Evolutionary conservation across 176 grass and related monocot species (phyloP).

Genomic region (Canna indica): DNA sequence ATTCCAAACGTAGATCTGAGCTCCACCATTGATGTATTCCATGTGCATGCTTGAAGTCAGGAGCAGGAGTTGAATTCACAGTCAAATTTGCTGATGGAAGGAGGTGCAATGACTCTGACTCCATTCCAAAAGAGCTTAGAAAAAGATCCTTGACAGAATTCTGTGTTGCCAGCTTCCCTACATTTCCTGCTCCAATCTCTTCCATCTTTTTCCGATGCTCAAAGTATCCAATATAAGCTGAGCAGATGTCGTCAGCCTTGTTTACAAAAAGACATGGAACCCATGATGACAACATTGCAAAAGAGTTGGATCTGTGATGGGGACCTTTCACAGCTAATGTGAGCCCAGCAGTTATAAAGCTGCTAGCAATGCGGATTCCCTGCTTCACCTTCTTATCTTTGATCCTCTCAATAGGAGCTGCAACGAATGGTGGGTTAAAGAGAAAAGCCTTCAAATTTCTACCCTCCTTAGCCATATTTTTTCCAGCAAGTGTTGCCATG

Average conservation of each 20-base stretch:
- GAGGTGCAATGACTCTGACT: constrained; percentile 56
- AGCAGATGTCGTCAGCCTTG: constrained; percentile 44
- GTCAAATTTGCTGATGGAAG: constrained; percentile 51
- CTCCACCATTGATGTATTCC: constrained; percentile 87
- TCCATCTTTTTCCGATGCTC: constrained; percentile 66
- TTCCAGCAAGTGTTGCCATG: constrained; percentile 28
- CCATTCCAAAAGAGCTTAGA: constrained; percentile 31
- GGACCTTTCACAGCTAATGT: constrained; percentile 23
- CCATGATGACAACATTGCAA: constrained; percentile 45
- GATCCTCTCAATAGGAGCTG: constrained; percentile 56
- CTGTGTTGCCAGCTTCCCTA: constrained; percentile 57
- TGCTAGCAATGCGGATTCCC: constrained; percentile 43
- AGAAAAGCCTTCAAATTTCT: constrained; percentile 48
- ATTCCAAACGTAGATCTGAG: constrained; percentile 28
- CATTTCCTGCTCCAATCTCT: constrained; percentile 41
- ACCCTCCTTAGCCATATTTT: constrained; percentile 26
- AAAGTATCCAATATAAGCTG: constrained; percentile 67
- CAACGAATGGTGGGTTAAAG: constrained; percentile 63
- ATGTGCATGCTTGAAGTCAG: constrained; percentile 57
- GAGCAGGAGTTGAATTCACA: constrained; percentile 39
- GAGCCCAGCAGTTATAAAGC: constrained; percentile 46
- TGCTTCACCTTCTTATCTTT: constrained; percentile 31
- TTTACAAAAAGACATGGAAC: constrained; percentile 64
- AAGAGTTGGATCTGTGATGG: constrained; percentile 15
- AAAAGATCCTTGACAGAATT: constrained; percentile 59